phyloP scores from a whole-genome alignment of 768 basidiomycete genomes.

The Gyrodon lividus region DNA sequence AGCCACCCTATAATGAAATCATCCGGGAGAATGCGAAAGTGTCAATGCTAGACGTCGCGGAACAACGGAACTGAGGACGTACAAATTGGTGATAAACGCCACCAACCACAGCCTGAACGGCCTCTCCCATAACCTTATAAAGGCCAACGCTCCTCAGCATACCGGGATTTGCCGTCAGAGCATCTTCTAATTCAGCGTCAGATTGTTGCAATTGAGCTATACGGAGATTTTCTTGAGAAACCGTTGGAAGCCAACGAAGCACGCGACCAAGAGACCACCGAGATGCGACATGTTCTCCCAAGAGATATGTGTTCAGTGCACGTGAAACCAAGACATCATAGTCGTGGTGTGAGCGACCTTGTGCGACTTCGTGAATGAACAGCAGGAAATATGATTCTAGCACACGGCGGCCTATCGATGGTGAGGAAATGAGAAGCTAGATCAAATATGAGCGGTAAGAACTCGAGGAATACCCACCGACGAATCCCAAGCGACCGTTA shows the following conservation, averaged over 20 bases:
- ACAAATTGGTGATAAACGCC: conserved; percentile 82
- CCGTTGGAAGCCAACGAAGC: conserved; percentile 74
- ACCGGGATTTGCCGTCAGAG: conserved; percentile 31
- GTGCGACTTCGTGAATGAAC: conserved; percentile 59
- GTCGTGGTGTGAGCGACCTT: conserved; percentile 48
- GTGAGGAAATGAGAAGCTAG: background rate
- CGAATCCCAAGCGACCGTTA: conserved; percentile 69
- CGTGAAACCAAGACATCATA: conserved; percentile 55
- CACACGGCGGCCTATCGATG: conserved; percentile 64
- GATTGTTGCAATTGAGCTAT: conserved; percentile 13
- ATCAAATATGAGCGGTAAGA: conserved; percentile 1
- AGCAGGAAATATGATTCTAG: conserved; percentile 73
- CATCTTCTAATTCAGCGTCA: conserved; percentile 28
- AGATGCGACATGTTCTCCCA: conserved; percentile 74
- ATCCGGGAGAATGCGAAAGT: background rate
- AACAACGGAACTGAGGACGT: conserved; percentile 35
- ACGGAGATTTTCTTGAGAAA: conserved; percentile 36
- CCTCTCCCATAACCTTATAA: conserved; percentile 75
- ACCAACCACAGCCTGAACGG: conserved; percentile 74
- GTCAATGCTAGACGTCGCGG: conserved; percentile 7
- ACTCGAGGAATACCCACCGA: conserved; percentile 44
- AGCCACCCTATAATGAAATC: conserved; percentile 26
- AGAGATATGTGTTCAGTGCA: conserved; percentile 63
- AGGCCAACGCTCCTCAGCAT: conserved; percentile 59
- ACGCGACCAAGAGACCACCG: conserved; percentile 72